A percentile compares a stretch with the other conserved stretches of the same genome.
Evolutionary conservation across 345 rosid species (phyloP).

Genomic region (Psidium friedrichsthalianum): DNA sequence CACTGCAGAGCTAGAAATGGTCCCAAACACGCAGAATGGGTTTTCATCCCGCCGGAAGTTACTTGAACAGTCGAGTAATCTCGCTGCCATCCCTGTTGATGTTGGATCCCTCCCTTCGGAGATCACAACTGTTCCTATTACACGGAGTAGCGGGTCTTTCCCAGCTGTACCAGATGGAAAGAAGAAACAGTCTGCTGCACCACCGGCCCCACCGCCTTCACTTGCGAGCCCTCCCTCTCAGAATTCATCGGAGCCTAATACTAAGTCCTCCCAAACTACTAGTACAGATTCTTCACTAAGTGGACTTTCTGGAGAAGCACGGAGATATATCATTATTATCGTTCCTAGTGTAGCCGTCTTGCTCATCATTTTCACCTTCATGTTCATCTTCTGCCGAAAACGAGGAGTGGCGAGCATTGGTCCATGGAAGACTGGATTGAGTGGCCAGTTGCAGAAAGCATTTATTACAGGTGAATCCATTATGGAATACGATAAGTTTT

Average conservation of each 20-base stretch:
- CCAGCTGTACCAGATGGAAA: conserved; percentile 58
- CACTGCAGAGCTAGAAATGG: conserved; percentile 11
- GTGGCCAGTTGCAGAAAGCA: conserved; percentile 93
- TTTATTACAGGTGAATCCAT: conserved; percentile 58
- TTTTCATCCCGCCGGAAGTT: conserved; percentile 49
- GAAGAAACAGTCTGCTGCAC: conserved; percentile 12
- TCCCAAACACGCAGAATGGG: conserved; percentile 17
- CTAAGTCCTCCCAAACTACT: not conserved
- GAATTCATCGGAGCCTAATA: not conserved
- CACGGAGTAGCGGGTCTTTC: conserved; percentile 75
- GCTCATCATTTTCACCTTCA: conserved; percentile 15
- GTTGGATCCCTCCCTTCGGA: conserved; percentile 16
- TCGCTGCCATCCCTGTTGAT: conserved; percentile 39
- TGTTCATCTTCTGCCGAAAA: conserved; percentile 30
- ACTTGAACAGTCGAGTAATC: conserved; percentile 53
- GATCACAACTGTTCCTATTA: conserved; percentile 31
- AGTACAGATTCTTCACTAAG: not conserved
- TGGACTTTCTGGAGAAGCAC: conserved; percentile 1
- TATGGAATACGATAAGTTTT: not conserved
- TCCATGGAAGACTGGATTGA: conserved; percentile 94
- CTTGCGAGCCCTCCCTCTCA: not conserved
- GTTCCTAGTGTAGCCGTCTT: conserved; percentile 15
- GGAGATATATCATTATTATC: conserved; percentile 10
- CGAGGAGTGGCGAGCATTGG: conserved; percentile 45
- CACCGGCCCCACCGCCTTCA: conserved; percentile 9